Evolutionary conservation across 176 grass and related monocot species (phyloP).

Genomic region (Chloris gayana): DNA sequence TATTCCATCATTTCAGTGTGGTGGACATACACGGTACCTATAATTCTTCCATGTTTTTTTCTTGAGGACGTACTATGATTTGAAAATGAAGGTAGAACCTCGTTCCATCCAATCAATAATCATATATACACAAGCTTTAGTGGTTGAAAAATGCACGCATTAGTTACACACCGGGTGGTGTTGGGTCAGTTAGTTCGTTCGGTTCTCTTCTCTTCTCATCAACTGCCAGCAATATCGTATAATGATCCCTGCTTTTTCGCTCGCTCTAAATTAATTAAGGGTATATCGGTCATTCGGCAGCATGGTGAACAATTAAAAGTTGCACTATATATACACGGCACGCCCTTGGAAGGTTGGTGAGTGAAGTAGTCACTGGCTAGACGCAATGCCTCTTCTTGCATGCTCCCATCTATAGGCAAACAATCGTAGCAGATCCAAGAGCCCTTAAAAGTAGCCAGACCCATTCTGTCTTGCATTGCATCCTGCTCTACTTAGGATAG

Average conservation of each 20-base stretch:
- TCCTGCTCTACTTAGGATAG: not conserved
- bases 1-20: too few relatives aligned
- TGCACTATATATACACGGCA: too few relatives aligned
- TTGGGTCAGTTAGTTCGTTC: too few relatives aligned
- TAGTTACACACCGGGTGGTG: constrained; percentile 20
- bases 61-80: too few relatives aligned
- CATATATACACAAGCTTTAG: constrained; percentile 65
- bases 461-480: not conserved
- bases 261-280: not conserved
- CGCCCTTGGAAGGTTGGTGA: constrained; percentile 25
- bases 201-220: not conserved
- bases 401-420: not conserved
- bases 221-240: too few relatives aligned
- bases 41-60: too few relatives aligned
- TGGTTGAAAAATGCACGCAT: constrained; percentile 67
- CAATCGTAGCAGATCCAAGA: too few relatives aligned
- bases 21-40: too few relatives aligned
- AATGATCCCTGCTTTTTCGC: too few relatives aligned
- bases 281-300: not conserved
- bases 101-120: constrained; percentile 33
- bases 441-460: not conserved
- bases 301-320: not conserved
- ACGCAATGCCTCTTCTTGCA: constrained; percentile 11
- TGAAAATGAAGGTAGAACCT: too few relatives aligned
- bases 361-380: constrained; percentile 33